Evolutionary conservation across 768 basidiomycete genomes (phyloP).

Genomic region (Naganishia antarctica): DNA sequence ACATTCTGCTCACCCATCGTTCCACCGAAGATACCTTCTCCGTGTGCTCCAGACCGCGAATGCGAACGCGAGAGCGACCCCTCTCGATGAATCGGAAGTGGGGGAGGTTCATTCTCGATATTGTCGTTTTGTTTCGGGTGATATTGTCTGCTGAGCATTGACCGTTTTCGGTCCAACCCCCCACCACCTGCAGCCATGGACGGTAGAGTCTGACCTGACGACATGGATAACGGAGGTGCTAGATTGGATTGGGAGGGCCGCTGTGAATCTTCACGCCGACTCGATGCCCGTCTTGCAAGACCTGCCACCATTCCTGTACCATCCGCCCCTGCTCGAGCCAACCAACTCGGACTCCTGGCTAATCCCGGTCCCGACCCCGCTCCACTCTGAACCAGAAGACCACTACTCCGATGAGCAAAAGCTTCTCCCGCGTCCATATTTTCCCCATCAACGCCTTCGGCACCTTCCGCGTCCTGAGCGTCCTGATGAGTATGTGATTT

Average conservation of each 20-base stretch:
- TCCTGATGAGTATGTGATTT: constrained; percentile 72
- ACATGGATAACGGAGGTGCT: not conserved
- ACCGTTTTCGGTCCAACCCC: constrained; percentile 73
- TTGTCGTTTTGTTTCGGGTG: constrained; percentile 72
- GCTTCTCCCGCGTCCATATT: constrained; percentile 1
- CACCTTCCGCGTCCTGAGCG: not conserved
- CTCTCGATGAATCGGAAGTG: constrained; percentile 32
- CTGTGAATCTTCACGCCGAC: not conserved
- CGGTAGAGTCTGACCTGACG: not conserved
- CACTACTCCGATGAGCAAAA: not conserved
- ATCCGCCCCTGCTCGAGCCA: constrained; percentile 22
- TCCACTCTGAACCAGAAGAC: not conserved
- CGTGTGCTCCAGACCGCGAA: constrained; percentile 49
- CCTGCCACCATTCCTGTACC: constrained; percentile 13
- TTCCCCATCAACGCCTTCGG: not conserved
- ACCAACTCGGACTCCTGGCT: constrained; percentile 21
- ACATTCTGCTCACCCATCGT: constrained; percentile 70
- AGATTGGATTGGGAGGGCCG: not conserved
- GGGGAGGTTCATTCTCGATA: constrained; percentile 61
- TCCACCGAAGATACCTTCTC: constrained; percentile 60
- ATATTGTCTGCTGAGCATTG: constrained; percentile 93
- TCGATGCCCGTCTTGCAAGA: constrained; percentile 9
- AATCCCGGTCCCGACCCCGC: constrained; percentile 9
- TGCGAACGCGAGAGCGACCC: constrained; percentile 14
- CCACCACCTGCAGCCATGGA: not conserved